Conservation (phyloP, 495 filamentous ascomycete species). For the Xylaria bambusicola region DNA sequence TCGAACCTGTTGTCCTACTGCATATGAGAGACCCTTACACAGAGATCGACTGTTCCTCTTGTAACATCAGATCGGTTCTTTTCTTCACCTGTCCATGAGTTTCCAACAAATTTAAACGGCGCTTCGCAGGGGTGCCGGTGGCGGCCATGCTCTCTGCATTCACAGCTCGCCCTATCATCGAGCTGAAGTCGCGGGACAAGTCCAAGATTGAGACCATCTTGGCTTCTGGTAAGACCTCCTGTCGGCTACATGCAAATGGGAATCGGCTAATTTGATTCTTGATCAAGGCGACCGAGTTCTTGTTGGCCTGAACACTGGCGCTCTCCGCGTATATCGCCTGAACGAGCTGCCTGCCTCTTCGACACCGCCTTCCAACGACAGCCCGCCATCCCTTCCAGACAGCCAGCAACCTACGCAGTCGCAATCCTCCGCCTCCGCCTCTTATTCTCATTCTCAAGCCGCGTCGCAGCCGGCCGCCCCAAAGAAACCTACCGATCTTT, state of each 20-base stretch:
- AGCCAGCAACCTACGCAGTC: neutral
- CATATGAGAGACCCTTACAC: slow-evolving; percentile 5
- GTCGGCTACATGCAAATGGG: neutral
- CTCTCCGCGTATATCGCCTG: slow-evolving; percentile 85
- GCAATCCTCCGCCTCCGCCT: slow-evolving; percentile 2
- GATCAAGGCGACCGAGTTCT: slow-evolving; percentile 79
- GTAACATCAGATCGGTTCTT: neutral
- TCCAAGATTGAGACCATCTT: slow-evolving; percentile 93
- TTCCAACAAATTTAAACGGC: slow-evolving; percentile 14
- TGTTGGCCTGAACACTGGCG: slow-evolving; percentile 87
- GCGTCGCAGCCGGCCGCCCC: slow-evolving; percentile 25
- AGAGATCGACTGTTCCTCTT: neutral
- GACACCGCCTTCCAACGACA: slow-evolving; percentile 20
- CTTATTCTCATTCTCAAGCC: slow-evolving; percentile 10
- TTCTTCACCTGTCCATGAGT: slow-evolving; percentile 12
- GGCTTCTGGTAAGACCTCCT: slow-evolving; percentile 66
- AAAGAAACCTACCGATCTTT: slow-evolving; percentile 71
- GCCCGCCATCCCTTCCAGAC: slow-evolving; percentile 8
- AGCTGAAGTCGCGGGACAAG: slow-evolving; percentile 93
- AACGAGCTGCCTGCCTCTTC: slow-evolving; percentile 55
- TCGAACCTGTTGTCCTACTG: too few species aligned
- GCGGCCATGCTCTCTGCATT: slow-evolving; percentile 93
- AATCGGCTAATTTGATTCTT: slow-evolving; percentile 6
- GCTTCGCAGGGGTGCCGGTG: slow-evolving; percentile 30
- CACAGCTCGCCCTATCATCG: slow-evolving; percentile 90